Evolutionary conservation across 345 rosid species (phyloP), one percentile per base, ranked within the genome.

Genomic region (Hibiscus mutabilis): DNA sequence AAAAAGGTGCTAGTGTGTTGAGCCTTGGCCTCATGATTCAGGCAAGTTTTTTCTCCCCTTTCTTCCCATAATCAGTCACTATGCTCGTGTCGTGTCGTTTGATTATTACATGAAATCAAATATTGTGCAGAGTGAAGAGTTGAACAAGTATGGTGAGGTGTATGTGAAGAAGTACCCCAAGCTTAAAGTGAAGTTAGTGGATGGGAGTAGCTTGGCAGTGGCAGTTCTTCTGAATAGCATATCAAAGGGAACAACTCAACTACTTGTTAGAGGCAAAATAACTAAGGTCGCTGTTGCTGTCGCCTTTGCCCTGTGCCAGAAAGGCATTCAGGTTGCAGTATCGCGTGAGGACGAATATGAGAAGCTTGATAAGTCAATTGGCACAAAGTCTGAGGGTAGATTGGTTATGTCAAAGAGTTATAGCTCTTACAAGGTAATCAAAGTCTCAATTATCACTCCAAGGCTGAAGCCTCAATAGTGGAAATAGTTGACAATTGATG

Each of bases 281-380:
- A 75, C 79, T 22, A 88, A 90, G 68, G 92, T 86, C 21, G 86
- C 87, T 46, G 79, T 44, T 71, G 87, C 84, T 51, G 52, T 84
- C 61, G 87, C 73, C 65, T 71, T 65, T 14, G 73, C 81, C 71
- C 76, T 85, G 5, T 82, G 84, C 74, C 79, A 79, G 62, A 84
- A 60, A 61, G 87, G 81, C 66, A 73, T 85, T 70, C 79, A 82
- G 89, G 84, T 87, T 1, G 78, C 46, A 2, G 42, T 72, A 9
- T 6, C 59, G 15, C 25, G 24, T 0, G 69, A 76, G 31, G 72
- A 75, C n/a, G 86, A 84, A 52, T 79, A 80, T 40, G 72, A 75
- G 74, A 82, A 75, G 67, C 81, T 85, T 5, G 67, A 58, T 1
- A 74, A 73, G 55, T 84, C 85, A 9, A 60, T 82, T 29, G 78